Evolutionary conservation across 345 rosid genomes (phyloP).

Genomic region (Angophora floribunda): DNA sequence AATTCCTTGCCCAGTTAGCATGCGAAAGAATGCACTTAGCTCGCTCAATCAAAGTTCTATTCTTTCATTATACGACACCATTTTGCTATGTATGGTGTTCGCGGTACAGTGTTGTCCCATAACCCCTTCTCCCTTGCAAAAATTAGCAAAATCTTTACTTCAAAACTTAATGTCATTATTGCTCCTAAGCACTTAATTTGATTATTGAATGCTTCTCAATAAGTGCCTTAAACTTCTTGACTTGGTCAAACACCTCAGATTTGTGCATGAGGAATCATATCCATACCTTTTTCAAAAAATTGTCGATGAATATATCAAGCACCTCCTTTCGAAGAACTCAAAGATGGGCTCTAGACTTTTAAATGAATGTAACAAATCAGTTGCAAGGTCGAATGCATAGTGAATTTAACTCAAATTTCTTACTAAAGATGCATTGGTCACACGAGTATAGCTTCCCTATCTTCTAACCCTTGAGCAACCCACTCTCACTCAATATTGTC

Average conservation of each 20-base stretch:
- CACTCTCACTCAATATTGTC: neutral
- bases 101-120: neutral
- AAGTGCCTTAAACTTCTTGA: neutral
- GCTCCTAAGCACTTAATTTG: neutral
- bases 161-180: neutral
- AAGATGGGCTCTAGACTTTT: neutral
- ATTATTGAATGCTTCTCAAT: neutral
- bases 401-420: neutral
- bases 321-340: too few relatives aligned
- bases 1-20: neutral
- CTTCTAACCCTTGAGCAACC: neutral
- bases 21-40: neutral
- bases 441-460: too few relatives aligned
- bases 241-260: neutral
- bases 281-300: too few relatives aligned
- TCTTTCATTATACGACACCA: neutral
- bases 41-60: neutral
- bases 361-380: neutral
- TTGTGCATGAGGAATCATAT: neutral
- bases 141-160: neutral
- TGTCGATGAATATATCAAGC: too few relatives aligned
- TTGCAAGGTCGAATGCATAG: neutral
- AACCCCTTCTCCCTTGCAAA: neutral
- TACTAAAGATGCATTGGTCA: neutral
- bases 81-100: neutral